Percentiles rank a stretch among this genome's conserved stretches.
Evolutionary conservation across 306 rosid species (phyloP).

Genomic region (Morella rubra): DNA sequence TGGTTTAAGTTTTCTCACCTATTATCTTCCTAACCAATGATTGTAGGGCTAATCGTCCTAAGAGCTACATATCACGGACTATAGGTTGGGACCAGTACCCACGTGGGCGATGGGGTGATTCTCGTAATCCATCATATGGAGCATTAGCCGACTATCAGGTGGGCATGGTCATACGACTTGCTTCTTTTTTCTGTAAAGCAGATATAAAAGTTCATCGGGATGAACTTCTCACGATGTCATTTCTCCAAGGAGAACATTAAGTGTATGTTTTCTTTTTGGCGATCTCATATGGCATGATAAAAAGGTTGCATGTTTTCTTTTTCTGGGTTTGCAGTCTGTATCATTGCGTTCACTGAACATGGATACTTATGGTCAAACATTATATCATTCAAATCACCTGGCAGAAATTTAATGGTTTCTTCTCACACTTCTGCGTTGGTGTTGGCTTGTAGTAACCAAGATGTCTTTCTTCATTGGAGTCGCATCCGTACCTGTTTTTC

Average conservation of each 20-base stretch:
- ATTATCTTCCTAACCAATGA: slow-evolving; percentile 34
- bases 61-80: slow-evolving; percentile 94
- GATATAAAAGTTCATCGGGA: slow-evolving; percentile 1
- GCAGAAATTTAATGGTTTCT: background rate
- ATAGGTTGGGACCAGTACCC: slow-evolving; percentile 97
- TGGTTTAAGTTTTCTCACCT: slow-evolving; percentile 10
- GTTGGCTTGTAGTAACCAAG: background rate
- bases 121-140: slow-evolving; percentile 86
- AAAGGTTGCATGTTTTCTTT: background rate
- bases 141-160: slow-evolving; percentile 92
- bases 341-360: background rate
- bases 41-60: slow-evolving; percentile 96
- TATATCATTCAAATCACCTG: background rate
- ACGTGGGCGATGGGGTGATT: slow-evolving; percentile 94
- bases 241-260: no score
- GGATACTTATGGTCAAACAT: background rate
- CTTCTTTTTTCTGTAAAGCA: slow-evolving; percentile 14
- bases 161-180: slow-evolving; percentile 12
- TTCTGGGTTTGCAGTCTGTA: background rate
- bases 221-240: background rate
- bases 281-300: background rate
- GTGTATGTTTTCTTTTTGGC: no score
- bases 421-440: background rate
- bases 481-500: background rate
- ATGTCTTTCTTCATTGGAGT: background rate